These are phyloP conservation scores for Stephania japonica DNA, from an alignment of 164 flowering plant genomes.

Conservation along the genomic window DNA sequence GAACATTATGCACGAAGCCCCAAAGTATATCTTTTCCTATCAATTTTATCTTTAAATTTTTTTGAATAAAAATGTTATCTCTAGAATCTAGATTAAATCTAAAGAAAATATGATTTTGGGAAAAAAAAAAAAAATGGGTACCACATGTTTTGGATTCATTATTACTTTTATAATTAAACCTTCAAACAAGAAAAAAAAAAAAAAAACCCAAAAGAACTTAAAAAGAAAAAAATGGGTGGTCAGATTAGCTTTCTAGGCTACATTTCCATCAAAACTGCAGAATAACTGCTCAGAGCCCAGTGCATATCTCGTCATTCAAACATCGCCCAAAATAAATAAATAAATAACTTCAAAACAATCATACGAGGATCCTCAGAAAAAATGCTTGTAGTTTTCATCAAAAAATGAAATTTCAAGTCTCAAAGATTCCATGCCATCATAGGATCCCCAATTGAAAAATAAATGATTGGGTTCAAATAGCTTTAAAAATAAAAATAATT, in stretches of 20 bases:
- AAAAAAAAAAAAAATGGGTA: no score
- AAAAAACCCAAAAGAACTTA: not conserved
- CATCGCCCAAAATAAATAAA: not conserved
- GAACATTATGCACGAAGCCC: no score
- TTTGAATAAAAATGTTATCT: no score
- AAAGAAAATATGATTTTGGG: no score
- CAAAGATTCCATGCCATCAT: conserved; percentile 72
- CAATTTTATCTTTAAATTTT: no score
- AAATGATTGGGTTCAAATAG: no score
- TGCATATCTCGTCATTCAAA: conserved; percentile 9
- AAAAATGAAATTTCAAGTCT: conserved; percentile 46
- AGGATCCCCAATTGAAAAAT: conserved; percentile 26
- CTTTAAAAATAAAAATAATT: not conserved
- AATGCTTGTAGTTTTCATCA: conserved; percentile 46
- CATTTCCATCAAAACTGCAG: conserved; percentile 1
- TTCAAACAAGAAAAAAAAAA: no score
- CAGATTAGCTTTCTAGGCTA: conserved; percentile 14
- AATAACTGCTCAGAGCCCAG: conserved; percentile 9
- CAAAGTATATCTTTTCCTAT: no score
- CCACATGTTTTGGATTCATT: no score
- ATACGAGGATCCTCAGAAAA: conserved; percentile 32
- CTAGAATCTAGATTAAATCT: no score
- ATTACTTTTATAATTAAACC: no score
- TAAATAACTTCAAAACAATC: not conserved
- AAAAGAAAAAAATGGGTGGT: not conserved